Evolutionary conservation across 768 basidiomycete species (phyloP).

Genomic region (Rhodotorula diobovata): DNA sequence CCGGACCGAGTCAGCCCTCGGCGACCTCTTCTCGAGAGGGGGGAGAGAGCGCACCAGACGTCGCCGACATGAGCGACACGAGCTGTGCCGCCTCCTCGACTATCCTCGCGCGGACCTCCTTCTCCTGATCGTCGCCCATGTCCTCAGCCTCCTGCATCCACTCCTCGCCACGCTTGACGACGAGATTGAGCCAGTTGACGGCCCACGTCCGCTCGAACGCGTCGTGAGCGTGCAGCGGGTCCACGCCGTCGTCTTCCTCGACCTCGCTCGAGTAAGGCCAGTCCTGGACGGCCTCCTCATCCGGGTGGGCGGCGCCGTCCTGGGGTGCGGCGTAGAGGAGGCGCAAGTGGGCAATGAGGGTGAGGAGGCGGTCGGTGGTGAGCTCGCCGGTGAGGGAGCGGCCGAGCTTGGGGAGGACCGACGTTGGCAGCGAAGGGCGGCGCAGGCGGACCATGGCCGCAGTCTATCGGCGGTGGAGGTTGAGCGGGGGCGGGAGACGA

Average conservation of each 20-base stretch:
- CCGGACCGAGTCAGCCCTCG: no score
- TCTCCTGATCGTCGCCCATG: slow-evolving; percentile 4
- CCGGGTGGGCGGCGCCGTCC: slow-evolving; percentile 4
- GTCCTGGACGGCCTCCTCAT: background rate
- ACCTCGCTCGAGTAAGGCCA: slow-evolving; percentile 10
- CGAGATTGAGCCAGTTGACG: slow-evolving; percentile 21
- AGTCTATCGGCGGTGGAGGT: no score
- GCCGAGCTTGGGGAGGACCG: slow-evolving; percentile 20
- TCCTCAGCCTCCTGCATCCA: slow-evolving; percentile 16
- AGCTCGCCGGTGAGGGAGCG: slow-evolving; percentile 4
- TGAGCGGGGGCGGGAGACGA: no score
- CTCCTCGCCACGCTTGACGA: slow-evolving; percentile 22
- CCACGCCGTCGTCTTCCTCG: slow-evolving; percentile 17
- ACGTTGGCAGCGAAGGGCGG: slow-evolving; percentile 17
- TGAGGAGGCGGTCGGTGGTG: slow-evolving; percentile 9
- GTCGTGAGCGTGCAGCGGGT: slow-evolving; percentile 28
- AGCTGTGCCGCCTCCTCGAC: slow-evolving; percentile 28
- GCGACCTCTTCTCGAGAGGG: no score
- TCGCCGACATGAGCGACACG: slow-evolving; percentile 20
- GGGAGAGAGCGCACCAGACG: slow-evolving; percentile 16
- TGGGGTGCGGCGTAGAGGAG: slow-evolving; percentile 17
- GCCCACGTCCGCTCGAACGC: slow-evolving; percentile 31
- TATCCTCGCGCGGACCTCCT: slow-evolving; percentile 6
- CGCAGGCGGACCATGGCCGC: background rate
- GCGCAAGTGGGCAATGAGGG: slow-evolving; percentile 25